A percentile compares a stretch with the other conserved stretches of the same genome.
Conservation (phyloP, 2,329 filamentous ascomycete genomes). For the Colletotrichum australisinense region DNA sequence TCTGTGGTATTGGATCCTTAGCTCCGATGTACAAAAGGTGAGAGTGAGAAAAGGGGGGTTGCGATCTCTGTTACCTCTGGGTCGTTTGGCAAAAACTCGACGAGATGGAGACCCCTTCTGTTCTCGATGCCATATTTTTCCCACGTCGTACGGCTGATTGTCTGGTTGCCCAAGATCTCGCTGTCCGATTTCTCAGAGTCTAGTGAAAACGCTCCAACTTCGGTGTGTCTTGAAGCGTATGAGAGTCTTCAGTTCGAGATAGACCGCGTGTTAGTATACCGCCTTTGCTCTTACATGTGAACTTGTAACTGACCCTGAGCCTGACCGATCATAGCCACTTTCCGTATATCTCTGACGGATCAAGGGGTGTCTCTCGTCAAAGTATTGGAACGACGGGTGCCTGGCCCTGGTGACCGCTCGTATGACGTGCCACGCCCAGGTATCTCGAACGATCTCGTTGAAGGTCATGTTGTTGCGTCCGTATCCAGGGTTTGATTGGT, state of each 20-base stretch:
- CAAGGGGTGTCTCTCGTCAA: slow-evolving; percentile 23
- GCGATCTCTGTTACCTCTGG: slow-evolving; percentile 17
- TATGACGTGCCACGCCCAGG: slow-evolving; percentile 18
- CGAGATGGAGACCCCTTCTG: slow-evolving; percentile 9
- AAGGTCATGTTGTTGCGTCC: slow-evolving; percentile 10
- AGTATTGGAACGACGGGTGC: slow-evolving; percentile 26
- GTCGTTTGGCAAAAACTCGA: slow-evolving; percentile 30
- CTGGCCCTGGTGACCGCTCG: slow-evolving; percentile 15
- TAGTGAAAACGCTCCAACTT: background rate
- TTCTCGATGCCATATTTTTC: slow-evolving; percentile 15
- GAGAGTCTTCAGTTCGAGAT: background rate
- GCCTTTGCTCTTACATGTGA: background rate
- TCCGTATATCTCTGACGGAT: slow-evolving; percentile 22
- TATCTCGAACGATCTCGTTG: slow-evolving; percentile 28
- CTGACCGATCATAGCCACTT: background rate
- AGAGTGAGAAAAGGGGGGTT: background rate
- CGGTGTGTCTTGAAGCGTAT: slow-evolving; percentile 2
- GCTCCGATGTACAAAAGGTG: background rate
- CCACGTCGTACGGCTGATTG: slow-evolving; percentile 6
- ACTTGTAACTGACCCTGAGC: background rate
- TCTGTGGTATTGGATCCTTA: slow-evolving; percentile 51
- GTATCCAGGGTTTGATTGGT: background rate
- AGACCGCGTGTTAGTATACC: background rate
- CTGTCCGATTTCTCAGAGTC: background rate
- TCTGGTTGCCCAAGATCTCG: background rate